These are phyloP conservation scores for Oemleria cerasiformis DNA, from an alignment of 306 rosid genomes.

Conservation along the genomic window DNA sequence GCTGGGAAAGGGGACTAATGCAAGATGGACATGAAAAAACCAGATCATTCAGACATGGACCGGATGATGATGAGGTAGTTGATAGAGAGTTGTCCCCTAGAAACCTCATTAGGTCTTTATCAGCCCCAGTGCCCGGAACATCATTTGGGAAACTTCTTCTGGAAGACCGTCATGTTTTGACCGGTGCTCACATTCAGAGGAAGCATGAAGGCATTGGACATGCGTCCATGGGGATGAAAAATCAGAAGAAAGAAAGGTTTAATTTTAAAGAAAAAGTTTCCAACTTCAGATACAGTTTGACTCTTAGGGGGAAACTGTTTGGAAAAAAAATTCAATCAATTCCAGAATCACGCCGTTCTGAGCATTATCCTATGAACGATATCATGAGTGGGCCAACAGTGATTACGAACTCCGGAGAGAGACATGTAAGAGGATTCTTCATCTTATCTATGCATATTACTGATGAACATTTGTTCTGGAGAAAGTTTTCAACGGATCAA, in stretches of 20 bases:
- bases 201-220: constrained; percentile 80
- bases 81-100: constrained; percentile 71
- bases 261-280: constrained; percentile 86
- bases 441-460: neutral
- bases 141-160: constrained; percentile 98
- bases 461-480: neutral
- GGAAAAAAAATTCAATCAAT: constrained; percentile 68
- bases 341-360: constrained; percentile 46
- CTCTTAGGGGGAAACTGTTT: constrained; percentile 70
- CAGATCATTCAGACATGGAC: constrained; percentile 79
- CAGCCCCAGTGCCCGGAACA: constrained; percentile 95
- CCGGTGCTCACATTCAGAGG: constrained; percentile 86
- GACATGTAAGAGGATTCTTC: constrained; percentile 59
- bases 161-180: constrained; percentile 84
- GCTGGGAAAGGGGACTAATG: constrained; percentile 53
- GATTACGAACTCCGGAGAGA: constrained; percentile 56
- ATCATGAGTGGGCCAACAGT: constrained; percentile 89
- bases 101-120: constrained; percentile 83
- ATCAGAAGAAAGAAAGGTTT: constrained; percentile 68
- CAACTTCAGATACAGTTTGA: constrained; percentile 63
- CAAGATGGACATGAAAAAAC: constrained; percentile 52
- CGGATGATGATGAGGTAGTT: constrained; percentile 40
- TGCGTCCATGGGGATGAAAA: constrained; percentile 40
- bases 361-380: constrained; percentile 48
- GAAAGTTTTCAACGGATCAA: neutral